These are phyloP conservation scores for Chlorella sp. DNA, from an alignment of 139 green algal species.

Conservation along the genomic window DNA sequence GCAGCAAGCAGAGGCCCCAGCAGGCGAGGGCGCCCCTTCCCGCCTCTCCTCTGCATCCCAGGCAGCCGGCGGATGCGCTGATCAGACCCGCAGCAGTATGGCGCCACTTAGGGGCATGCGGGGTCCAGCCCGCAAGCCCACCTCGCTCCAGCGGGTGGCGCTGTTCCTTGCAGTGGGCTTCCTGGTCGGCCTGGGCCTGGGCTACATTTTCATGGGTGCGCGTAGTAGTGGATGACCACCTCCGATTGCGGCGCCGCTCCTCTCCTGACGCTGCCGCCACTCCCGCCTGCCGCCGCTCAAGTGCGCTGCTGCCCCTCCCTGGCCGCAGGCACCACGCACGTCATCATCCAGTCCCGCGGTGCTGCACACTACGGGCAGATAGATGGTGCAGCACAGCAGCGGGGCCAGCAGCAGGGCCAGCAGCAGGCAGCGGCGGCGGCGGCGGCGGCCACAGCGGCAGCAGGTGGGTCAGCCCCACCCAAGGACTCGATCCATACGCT, in stretches of 20 bases:
- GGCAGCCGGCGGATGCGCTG: too few species aligned
- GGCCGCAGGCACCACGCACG: conserved; percentile 25
- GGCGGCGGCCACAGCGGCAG: not conserved
- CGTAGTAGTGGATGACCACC: too few species aligned
- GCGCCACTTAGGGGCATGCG: too few species aligned
- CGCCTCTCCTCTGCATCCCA: too few species aligned
- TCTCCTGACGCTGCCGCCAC: not conserved
- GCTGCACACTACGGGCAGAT: not conserved
- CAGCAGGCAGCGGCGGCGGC: not conserved
- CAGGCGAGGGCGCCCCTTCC: too few species aligned
- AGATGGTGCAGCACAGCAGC: not conserved
- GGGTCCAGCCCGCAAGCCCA: not conserved
- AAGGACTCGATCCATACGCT: conserved; percentile 52
- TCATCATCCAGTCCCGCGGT: conserved; percentile 4
- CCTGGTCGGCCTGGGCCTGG: not conserved
- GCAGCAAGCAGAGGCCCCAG: too few species aligned
- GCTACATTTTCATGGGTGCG: conserved; percentile 45
- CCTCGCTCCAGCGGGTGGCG: not conserved
- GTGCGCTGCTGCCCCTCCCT: not conserved
- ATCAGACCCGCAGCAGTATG: too few species aligned
- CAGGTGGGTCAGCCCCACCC: not conserved
- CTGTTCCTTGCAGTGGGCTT: conserved; percentile 7
- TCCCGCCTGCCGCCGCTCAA: not conserved
- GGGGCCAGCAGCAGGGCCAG: too few species aligned
- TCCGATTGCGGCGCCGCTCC: not conserved